phyloP scores from a whole-genome alignment of 2,329 filamentous ascomycete genomes.

The Aspergillus sojae region DNA sequence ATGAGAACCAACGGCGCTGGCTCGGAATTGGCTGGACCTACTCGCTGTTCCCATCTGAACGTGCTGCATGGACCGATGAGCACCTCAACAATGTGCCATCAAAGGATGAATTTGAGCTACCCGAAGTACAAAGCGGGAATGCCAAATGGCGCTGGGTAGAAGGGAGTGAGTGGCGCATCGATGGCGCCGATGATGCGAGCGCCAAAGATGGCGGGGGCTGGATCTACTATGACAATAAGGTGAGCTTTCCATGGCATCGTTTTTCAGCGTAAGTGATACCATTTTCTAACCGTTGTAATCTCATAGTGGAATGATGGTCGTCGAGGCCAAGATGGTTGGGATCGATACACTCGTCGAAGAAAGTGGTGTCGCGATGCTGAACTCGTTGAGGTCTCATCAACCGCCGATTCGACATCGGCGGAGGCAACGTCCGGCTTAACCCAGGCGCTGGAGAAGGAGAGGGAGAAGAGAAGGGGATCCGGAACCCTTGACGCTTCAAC shows the following conservation, averaged over 20 bases:
- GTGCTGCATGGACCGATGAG: conserved; percentile 92
- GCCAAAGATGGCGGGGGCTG: conserved; percentile 71
- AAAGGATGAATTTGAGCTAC: conserved; percentile 72
- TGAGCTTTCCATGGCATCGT: conserved; percentile 40
- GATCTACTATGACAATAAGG: conserved; percentile 99
- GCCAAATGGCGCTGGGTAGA: conserved; percentile 79
- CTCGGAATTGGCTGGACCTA: conserved; percentile 93
- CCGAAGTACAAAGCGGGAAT: conserved; percentile 65
- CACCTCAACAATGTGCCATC: conserved; percentile 79
- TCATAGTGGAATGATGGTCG: conserved; percentile 88
- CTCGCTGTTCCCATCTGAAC: conserved; percentile 86
- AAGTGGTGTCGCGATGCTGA: conserved; percentile 98
- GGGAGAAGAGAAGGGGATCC: conserved; percentile 22
- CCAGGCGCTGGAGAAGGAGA: conserved; percentile 28
- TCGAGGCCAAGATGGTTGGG: conserved; percentile 86
- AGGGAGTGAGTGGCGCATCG: conserved; percentile 83
- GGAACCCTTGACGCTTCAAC: conserved; percentile 22
- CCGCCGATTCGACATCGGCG: conserved; percentile 46
- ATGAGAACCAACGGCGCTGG: conserved; percentile 96
- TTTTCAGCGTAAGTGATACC: neutral
- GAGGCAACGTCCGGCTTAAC: conserved; percentile 42
- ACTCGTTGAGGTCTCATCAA: conserved; percentile 71
- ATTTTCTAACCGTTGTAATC: neutral
- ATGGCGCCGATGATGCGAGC: conserved; percentile 57
- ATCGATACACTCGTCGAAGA: conserved; percentile 84